Conservation (phyloP, 176 grass and related monocot genomes). For the Bothriochloa decipiens region DNA sequence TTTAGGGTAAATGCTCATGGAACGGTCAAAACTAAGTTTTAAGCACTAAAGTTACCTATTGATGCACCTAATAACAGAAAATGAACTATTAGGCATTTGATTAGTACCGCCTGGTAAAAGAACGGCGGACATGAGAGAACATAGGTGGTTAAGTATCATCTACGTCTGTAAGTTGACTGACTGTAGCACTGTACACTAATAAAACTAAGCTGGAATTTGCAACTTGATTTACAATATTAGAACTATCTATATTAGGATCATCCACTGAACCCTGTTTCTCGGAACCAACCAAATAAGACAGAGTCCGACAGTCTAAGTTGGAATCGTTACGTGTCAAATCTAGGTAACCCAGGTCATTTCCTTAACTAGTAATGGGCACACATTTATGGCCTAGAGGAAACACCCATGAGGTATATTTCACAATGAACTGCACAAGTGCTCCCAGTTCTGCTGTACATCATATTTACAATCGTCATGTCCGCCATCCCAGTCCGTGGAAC, state of each 20-base stretch:
- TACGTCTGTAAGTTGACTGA: background rate
- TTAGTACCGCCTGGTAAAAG: background rate
- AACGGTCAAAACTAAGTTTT: background rate
- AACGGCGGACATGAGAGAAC: background rate
- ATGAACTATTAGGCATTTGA: background rate
- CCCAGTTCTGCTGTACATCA: background rate
- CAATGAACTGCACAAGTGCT: background rate
- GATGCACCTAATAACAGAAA: conserved; percentile 30
- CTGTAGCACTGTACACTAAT: background rate
- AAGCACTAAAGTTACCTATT: conserved; percentile 7
- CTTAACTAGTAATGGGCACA: background rate
- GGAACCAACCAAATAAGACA: conserved; percentile 17
- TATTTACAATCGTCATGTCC: conserved; percentile 2
- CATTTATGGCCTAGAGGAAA: background rate
- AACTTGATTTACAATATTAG: conserved; percentile 20
- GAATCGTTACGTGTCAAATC: background rate
- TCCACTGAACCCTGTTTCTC: conserved; percentile 18
- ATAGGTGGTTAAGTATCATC: background rate
- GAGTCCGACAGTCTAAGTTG: background rate
- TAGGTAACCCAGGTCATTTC: background rate
- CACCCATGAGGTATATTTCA: background rate
- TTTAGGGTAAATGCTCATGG: background rate
- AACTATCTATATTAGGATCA: background rate
- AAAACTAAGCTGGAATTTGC: background rate
- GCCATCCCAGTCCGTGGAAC: background rate